These are phyloP conservation scores for Russula emetica DNA, from an alignment of 768 basidiomycete genomes.

Conservation along the genomic window DNA sequence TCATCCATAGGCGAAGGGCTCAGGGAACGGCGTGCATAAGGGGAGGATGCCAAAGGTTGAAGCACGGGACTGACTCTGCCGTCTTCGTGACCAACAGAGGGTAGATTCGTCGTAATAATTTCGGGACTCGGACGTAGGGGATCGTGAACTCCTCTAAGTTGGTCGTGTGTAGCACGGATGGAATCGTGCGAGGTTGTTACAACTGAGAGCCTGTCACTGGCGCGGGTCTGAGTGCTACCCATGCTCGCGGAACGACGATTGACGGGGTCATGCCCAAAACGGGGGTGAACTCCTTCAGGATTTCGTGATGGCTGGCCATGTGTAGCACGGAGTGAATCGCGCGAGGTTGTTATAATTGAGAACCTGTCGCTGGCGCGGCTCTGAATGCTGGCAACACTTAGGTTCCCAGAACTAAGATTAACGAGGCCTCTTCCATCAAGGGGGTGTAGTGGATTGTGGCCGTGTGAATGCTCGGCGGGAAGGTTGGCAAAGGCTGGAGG, in stretches of 20 bases:
- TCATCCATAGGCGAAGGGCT: neutral
- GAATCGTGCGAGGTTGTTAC: conserved; percentile 5
- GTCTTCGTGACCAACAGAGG: neutral
- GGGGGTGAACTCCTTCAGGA: neutral
- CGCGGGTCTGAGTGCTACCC: conserved; percentile 13
- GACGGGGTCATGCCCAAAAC: conserved; percentile 15
- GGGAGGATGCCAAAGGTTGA: neutral
- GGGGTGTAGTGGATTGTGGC: neutral
- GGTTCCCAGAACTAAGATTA: neutral
- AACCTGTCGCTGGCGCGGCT: conserved; percentile 18
- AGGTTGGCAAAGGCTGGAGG: neutral
- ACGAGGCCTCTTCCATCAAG: neutral
- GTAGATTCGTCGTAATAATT: neutral
- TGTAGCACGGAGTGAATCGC: neutral
- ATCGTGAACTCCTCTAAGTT: neutral
- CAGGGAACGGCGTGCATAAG: neutral
- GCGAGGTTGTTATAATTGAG: conserved; percentile 9
- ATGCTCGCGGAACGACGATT: no score
- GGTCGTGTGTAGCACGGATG: neutral
- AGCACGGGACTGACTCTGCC: neutral
- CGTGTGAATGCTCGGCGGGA: no score
- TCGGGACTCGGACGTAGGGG: neutral
- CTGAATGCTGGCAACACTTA: neutral
- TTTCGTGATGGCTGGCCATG: neutral
- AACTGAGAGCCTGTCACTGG: conserved; percentile 16